A percentile compares a stretch with the other conserved stretches of the same genome.
These are phyloP conservation scores for Sporothrix mexicana DNA, from an alignment of 2,329 filamentous ascomycete species.

Conservation along the genomic window DNA sequence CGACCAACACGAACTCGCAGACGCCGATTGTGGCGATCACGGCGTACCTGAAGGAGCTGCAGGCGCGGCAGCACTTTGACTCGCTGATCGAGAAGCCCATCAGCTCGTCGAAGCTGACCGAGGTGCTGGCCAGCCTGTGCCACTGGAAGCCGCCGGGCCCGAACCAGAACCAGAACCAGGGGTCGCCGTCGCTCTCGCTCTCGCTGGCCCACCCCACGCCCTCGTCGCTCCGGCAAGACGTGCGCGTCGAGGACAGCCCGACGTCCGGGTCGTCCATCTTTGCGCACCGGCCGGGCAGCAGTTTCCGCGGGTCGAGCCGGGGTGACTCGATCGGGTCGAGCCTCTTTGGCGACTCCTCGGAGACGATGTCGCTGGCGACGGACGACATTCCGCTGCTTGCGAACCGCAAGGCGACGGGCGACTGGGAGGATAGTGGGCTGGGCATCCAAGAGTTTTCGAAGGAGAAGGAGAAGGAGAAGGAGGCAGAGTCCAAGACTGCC, in stretches of 20 bases:
- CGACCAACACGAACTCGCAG: conserved; percentile 90
- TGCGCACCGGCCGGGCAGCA: conserved; percentile 71
- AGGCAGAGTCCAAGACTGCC: no score
- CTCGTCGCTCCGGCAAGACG: conserved; percentile 68
- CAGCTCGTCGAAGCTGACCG: conserved; percentile 86
- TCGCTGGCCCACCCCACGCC: conserved; percentile 64
- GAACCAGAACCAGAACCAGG: no score
- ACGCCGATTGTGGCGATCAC: conserved; percentile 97
- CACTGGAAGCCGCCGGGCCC: conserved; percentile 84
- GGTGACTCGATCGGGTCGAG: conserved; percentile 90
- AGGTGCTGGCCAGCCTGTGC: conserved; percentile 85
- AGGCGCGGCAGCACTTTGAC: conserved; percentile 94
- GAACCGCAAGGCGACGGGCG: conserved; percentile 73
- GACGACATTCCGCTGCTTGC: conserved; percentile 81
- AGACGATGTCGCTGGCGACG: conserved; percentile 66
- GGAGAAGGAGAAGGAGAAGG: no score
- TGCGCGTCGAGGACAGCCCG: conserved; percentile 77
- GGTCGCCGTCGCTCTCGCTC: conserved; percentile 51
- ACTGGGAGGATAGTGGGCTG: conserved; percentile 80
- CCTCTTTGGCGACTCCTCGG: conserved; percentile 78
- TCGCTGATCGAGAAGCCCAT: conserved; percentile 96
- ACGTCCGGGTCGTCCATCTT: conserved; percentile 78
- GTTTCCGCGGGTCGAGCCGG: conserved; percentile 78
- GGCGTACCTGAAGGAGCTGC: conserved; percentile 95
- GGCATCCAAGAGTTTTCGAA: conserved; percentile 71